A percentile compares a stretch with the other conserved stretches of the same genome.
Evolutionary conservation across 257 asterid species (phyloP).

Genomic region (Penstemon davidsonii): DNA sequence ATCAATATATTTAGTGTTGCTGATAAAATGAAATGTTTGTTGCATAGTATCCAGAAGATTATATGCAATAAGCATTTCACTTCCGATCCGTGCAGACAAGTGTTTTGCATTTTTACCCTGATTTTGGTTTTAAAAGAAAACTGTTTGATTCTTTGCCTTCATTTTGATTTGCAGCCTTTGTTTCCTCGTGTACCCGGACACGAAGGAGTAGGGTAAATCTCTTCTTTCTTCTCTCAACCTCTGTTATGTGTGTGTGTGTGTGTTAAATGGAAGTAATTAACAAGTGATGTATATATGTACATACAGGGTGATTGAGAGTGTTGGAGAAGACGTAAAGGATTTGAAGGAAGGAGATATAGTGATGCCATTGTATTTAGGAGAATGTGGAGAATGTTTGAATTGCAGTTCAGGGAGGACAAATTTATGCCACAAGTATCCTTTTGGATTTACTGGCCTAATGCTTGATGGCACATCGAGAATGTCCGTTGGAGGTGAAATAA

Average conservation of each 20-base stretch:
- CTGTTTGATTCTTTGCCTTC: background rate
- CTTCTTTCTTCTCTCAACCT: background rate
- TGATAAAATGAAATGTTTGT: background rate
- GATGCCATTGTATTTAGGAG: conserved; percentile 65
- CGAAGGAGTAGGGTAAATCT: conserved; percentile 82
- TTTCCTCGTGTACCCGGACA: conserved; percentile 85
- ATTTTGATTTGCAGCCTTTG: conserved; percentile 46
- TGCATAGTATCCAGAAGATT: too few relatives aligned
- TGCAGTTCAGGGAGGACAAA: conserved; percentile 56
- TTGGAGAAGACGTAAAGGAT: conserved; percentile 49
- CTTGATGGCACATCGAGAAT: conserved; percentile 69
- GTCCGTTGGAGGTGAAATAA: conserved; percentile 47
- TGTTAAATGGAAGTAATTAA: background rate
- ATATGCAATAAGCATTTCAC: too few relatives aligned
- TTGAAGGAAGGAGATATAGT: conserved; percentile 63
- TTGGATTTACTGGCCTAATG: conserved; percentile 44
- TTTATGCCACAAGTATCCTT: conserved; percentile 57
- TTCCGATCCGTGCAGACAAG: too few relatives aligned
- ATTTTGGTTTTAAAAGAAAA: too few relatives aligned
- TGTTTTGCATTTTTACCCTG: too few relatives aligned
- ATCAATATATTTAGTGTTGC: too few relatives aligned
- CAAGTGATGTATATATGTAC: too few relatives aligned
- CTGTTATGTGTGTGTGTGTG: background rate
- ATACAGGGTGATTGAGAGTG: conserved; percentile 61
- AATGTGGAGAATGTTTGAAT: conserved; percentile 65